Percentiles rank a stretch among this genome's conserved stretches.
Conservation (phyloP, 202 grass and related monocot genomes). For the Carex arenaria region DNA sequence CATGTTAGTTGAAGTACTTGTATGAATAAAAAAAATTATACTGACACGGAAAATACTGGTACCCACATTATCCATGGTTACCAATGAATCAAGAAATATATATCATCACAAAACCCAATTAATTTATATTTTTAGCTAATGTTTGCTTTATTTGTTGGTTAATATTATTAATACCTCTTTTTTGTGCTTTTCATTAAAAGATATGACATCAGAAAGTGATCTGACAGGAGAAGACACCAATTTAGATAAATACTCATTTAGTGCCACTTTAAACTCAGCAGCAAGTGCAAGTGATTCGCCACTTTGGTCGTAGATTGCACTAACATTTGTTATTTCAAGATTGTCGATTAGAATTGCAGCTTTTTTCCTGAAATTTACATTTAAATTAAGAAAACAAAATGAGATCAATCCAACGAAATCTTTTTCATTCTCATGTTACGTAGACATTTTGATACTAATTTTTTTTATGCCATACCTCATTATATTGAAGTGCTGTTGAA, state of each 20-base stretch:
- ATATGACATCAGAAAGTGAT: conserved; percentile 53
- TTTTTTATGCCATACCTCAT: conserved; percentile 29
- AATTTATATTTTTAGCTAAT: background rate
- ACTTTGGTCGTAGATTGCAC: conserved; percentile 17
- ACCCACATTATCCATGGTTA: background rate
- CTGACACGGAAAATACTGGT: background rate
- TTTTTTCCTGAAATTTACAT: conserved; percentile 17
- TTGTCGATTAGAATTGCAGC: conserved; percentile 44
- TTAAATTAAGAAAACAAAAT: background rate
- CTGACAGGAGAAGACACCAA: conserved; percentile 32
- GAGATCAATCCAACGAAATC: conserved; percentile 13
- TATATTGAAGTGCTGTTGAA: conserved; percentile 35
- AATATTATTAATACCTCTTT: background rate
- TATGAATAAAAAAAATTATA: no score
- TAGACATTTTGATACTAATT: background rate
- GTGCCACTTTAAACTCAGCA: conserved; percentile 48
- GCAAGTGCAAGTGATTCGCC: conserved; percentile 14
- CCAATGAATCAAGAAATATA: no score
- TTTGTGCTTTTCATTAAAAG: conserved; percentile 41
- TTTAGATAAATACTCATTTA: conserved; percentile 38
- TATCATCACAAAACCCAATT: background rate
- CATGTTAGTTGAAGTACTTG: no score
- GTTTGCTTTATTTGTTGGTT: background rate
- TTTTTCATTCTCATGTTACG: background rate
- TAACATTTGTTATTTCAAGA: conserved; percentile 32